Conservation (phyloP, 2,329 filamentous ascomycete genomes). For the Ilyonectria mors-panacis region DNA sequence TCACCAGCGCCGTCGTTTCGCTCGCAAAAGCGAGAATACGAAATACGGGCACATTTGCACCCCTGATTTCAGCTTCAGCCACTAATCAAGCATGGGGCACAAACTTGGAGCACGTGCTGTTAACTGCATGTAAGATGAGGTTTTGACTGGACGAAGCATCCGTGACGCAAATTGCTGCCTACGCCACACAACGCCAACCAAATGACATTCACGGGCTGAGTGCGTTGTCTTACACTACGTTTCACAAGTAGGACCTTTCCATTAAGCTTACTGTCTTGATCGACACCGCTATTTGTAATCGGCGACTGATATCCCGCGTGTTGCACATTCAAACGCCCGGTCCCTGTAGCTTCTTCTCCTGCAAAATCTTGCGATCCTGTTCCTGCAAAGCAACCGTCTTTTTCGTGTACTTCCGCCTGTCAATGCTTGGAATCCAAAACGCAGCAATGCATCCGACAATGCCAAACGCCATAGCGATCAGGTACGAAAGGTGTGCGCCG, state of each 20-base stretch:
- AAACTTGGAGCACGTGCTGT: background rate
- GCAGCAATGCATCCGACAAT: conserved; percentile 23
- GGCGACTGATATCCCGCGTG: background rate
- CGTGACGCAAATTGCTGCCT: background rate
- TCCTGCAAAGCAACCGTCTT: conserved; percentile 30
- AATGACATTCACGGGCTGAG: background rate
- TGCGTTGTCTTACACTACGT: background rate
- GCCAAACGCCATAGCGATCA: conserved; percentile 28
- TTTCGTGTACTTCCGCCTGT: conserved; percentile 28
- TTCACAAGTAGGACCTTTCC: background rate
- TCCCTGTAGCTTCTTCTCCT: conserved; percentile 8
- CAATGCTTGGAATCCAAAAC: conserved; percentile 29
- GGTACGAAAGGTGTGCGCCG: conserved; percentile 27
- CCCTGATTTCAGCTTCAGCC: conserved; percentile 1
- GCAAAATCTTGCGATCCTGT: conserved; percentile 11
- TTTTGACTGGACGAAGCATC: background rate
- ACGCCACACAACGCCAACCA: background rate
- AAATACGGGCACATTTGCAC: background rate
- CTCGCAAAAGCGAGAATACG: background rate
- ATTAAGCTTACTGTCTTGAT: background rate
- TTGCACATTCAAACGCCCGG: background rate
- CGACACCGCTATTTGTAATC: background rate
- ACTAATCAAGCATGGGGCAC: background rate
- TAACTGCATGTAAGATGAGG: background rate
- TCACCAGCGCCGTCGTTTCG: background rate